A percentile compares a stretch with the other conserved stretches of the same genome.
phyloP scores from a whole-genome alignment of 148 eudicot species.

The Rheum nobile region DNA sequence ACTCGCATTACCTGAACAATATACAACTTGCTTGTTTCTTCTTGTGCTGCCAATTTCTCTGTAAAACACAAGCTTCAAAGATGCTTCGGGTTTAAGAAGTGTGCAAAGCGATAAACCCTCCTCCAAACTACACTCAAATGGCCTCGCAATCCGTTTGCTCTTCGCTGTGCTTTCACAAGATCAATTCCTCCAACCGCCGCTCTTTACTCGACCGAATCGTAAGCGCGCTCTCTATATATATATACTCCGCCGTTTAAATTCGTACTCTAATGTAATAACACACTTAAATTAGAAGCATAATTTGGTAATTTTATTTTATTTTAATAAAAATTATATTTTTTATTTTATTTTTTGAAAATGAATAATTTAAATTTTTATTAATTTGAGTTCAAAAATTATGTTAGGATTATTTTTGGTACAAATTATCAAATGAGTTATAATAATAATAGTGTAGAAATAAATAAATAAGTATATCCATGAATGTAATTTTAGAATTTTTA shows the following conservation, averaged over 20 bases:
- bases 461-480: too few species aligned
- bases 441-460: too few species aligned
- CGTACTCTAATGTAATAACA: not conserved
- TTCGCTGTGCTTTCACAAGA: not conserved
- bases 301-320: too few species aligned
- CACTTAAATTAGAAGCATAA: too few species aligned
- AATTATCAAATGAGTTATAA: too few species aligned
- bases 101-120: conserved; percentile 5
- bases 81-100: not conserved
- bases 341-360: too few species aligned
- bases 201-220: not conserved
- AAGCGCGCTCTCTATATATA: not conserved
- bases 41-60: not conserved
- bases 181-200: not conserved
- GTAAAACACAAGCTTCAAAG: not conserved
- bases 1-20: not conserved
- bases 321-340: too few species aligned
- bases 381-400: too few species aligned
- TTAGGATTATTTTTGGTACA: too few species aligned
- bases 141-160: conserved; percentile 5
- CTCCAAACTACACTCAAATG: not conserved
- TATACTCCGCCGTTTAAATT: not conserved
- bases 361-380: too few species aligned
- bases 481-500: too few species aligned
- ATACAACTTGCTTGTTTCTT: not conserved